Percentiles rank a stretch among this genome's conserved stretches.
phyloP scores from a whole-genome alignment of 2,329 filamentous ascomycete species.

The Cytospora piceicola region DNA sequence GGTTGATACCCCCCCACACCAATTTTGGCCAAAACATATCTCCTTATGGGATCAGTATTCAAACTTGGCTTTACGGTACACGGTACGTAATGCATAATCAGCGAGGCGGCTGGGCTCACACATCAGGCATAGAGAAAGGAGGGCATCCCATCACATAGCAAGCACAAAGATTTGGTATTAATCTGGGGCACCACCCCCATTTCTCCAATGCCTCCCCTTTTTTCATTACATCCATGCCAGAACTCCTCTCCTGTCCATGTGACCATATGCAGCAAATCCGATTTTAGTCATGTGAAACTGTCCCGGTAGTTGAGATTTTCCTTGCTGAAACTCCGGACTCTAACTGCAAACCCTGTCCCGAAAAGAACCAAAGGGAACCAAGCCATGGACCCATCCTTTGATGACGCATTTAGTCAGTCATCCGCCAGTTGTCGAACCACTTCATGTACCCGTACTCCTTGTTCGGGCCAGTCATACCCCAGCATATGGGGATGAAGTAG shows the following conservation, averaged over 20 bases:
- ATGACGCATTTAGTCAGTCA: conserved; percentile 63
- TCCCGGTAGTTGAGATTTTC: conserved; percentile 9
- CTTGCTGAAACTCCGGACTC: conserved; percentile 4
- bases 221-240: conserved; percentile 10
- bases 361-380: conserved; percentile 6
- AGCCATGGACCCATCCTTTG: background rate
- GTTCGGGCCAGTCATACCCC: conserved; percentile 89
- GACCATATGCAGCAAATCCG: conserved; percentile 24
- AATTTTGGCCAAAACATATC: conserved; percentile 2
- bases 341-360: background rate
- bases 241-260: conserved; percentile 12
- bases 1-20: conserved; percentile 19
- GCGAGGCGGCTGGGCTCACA: conserved; percentile 12
- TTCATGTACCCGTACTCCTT: conserved; percentile 88
- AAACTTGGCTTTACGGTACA: conserved; percentile 16
- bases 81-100: conserved; percentile 29
- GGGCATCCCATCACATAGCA: conserved; percentile 20
- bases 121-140: conserved; percentile 17
- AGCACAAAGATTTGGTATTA: conserved; percentile 22
- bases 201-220: conserved; percentile 2
- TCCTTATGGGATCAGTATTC: conserved; percentile 9
- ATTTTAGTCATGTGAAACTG: background rate
- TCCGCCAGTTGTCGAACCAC: conserved; percentile 89
- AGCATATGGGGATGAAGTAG: conserved; percentile 90
- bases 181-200: background rate